Base-by-base conservation (phyloP, 371 early-diverging fungal genomes). In the Lichtheimia ornata region DNA sequence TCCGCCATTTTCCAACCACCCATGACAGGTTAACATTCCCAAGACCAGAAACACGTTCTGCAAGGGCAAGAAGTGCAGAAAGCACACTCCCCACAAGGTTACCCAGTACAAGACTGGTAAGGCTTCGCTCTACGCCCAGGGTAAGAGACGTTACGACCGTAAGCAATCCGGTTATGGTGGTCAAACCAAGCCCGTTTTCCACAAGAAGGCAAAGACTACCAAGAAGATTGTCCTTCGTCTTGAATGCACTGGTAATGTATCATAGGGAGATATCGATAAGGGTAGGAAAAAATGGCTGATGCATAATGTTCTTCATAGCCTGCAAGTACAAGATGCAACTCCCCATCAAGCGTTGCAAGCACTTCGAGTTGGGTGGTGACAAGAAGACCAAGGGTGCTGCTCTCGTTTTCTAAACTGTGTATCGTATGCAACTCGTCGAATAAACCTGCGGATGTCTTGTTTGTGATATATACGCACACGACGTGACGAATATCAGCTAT, bases 321-420 rank as follows among this genome's bases (percentile, higher is more conserved):
- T 99, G 99, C 93, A 97, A 97, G 90, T 89, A 91, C 88, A 94
- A 95, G 91, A 85, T 89, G 75, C 97, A 97, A 85, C 82, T 93
- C 53, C 87, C 96, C 61, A 73, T 97, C 77, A 97, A 98, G 92
- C 94, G 99, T 74, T 97, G 99, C 91, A 99, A 99, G 91, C 98
- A 97, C 92, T 98, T 98, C 76, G 97, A 98, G 84, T 91, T 99
- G 66, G 98, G 99, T 84, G 99, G 98, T 88, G 98, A 99, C 88
- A 98, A 97, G 96, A 99, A 89, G 71, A 72, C 65, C 63, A 69
- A 65, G 80, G 90, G 90, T 82, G 89, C 88, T 66, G 91, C 91
- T 65, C 86, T 91, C 62, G 81, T 83, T 65, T 91, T 89, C 85
- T 90, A 88, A 86, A 35, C 35, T 35, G 35, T 35, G 35, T 35